Conservation (phyloP, 306 rosid species). For the Sesbania bispinosa region DNA sequence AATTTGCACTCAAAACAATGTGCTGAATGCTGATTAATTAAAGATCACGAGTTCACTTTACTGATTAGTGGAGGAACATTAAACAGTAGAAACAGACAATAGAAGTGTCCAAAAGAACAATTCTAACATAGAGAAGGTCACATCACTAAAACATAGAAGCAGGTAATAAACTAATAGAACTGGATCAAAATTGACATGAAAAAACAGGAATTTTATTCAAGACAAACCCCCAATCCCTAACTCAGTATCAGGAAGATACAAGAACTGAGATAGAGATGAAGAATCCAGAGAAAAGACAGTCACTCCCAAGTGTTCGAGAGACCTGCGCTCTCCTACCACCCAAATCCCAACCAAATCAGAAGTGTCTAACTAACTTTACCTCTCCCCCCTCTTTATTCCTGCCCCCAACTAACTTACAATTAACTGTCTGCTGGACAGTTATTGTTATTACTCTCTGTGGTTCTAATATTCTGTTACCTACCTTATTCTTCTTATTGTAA, state of each 20-base stretch:
- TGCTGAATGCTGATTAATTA: not conserved
- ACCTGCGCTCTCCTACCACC: not conserved
- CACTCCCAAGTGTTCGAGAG: not conserved
- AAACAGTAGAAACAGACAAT: not conserved
- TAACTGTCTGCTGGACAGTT: not conserved
- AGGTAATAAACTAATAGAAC: not conserved
- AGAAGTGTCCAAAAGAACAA: not conserved
- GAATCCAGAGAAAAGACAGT: not conserved
- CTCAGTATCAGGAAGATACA: not conserved
- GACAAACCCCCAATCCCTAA: not conserved
- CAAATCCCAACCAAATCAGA: not conserved
- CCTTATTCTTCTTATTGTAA: not conserved
- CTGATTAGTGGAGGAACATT: not conserved
- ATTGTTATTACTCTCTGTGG: not conserved
- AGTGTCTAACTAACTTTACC: not conserved
- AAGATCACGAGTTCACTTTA: not conserved
- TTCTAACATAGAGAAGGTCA: not conserved
- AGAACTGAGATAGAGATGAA: not conserved
- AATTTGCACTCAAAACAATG: not conserved
- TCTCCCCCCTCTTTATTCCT: not conserved
- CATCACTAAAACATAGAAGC: conserved; percentile 13
- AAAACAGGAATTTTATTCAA: not conserved
- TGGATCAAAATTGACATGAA: not conserved
- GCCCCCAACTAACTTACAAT: not conserved
- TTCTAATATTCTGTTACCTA: not conserved